Base-by-base conservation (phyloP, 2,329 filamentous ascomycete genomes). In the Pochonia chlamydosporia region DNA sequence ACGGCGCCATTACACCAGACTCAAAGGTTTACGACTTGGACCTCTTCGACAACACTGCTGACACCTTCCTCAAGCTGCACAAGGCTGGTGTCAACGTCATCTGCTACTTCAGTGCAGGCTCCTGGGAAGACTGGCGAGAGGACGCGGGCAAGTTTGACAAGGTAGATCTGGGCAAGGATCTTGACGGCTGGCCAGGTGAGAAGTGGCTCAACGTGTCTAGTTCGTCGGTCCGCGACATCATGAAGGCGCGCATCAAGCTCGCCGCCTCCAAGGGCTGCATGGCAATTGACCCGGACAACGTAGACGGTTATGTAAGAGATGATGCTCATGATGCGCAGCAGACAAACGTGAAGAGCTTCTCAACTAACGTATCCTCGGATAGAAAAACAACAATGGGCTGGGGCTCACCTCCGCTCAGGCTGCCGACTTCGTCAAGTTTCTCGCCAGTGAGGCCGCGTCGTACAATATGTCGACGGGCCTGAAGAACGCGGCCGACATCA, bases 31-130 rank as follows among this genome's bases (percentile, higher is more conserved):
- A 59, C 48, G 66, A 69, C 50, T 45, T 82, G 1, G 69, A 75
- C 11, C 63, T 85, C 39, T 85, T 76, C 61, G 81, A 85, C 60
- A 81, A 69, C 54, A 44, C 58, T 23, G 52, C 48, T 2, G 44
- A 52, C 13, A 62, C 62, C 2, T 60, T 85, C 49, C 71, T 80
- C 50, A 68, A 82, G 11, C 81, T 84, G 61, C 68, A 74, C 35
- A 21, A 39, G 7, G 35, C 67, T 5, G 76, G 74, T 8, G 78
- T 78, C 58, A 81, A 77, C 51, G 78, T 87, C 46, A 82, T 89
- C 49, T 89, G 85, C 69, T 89, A 89, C 65, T 89, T 89, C 67
- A 84, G 80, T 44, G 84, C 82, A 0, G 85, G 85, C 9, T 1
- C 79, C 7, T 87, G 76, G 55, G 85, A 89, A 63, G 60, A 79